These are phyloP conservation scores for Anethum foeniculum DNA, from an alignment of 140 eudicot species.

Conservation along the genomic window DNA sequence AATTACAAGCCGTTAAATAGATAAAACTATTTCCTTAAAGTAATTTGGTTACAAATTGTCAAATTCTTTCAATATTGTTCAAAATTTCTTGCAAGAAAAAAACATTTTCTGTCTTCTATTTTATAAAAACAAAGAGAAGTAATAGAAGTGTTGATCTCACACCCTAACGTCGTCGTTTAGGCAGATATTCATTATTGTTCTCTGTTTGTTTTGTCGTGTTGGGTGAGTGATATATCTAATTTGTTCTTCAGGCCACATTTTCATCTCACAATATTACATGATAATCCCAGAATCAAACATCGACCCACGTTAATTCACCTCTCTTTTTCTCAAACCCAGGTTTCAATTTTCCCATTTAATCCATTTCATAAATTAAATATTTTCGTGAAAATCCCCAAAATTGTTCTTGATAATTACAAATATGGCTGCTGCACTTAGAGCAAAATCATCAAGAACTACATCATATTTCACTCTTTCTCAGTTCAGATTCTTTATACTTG, in stretches of 20 bases:
- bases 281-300: conserved; percentile 12
- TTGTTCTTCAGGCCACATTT: conserved; percentile 5
- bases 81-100: no score
- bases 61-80: no score
- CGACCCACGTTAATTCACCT: conserved; percentile 23
- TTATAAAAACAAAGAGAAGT: no score
- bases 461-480: conserved; percentile 37
- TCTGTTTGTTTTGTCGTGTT: not conserved
- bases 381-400: not conserved
- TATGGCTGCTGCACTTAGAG: conserved; percentile 38
- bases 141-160: no score
- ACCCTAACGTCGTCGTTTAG: no score
- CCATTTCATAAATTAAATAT: not conserved
- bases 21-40: no score
- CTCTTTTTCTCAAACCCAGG: conserved; percentile 22
- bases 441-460: conserved; percentile 39
- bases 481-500: conserved; percentile 41
- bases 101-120: no score
- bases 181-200: not conserved
- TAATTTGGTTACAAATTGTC: no score
- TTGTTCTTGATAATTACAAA: conserved; percentile 2
- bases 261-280: not conserved
- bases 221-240: not conserved
- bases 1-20: no score
- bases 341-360: conserved; percentile 5